Evolutionary conservation across 108 stramenopile species (phyloP), one percentile per base, ranked within the genome.

Genomic region (Cyclotella baltica): DNA sequence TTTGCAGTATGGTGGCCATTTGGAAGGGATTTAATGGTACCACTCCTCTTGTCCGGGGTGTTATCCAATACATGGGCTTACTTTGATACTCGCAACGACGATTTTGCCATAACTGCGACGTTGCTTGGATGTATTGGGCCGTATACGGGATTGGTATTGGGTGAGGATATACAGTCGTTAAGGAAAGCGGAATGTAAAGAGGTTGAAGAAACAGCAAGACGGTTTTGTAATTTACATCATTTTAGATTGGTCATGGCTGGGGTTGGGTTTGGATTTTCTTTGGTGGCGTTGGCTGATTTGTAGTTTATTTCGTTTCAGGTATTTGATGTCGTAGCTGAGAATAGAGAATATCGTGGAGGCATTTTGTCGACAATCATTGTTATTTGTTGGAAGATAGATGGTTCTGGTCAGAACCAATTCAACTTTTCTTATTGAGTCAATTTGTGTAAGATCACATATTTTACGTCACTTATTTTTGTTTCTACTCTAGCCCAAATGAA

Each of bases 91-190:
- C 25, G 19, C 3, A 4, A 59, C 30, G 58, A 10, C 15, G 19
- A 59, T 15, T 59, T 30, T 59, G 58, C 58, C 3, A 15, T 33
- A 3, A 30, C 28, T 5, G 58, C 28, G 31, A 4, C 58, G 29
- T 59, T 59, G n/a, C 15, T 59, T 8, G 58, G 58, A 33, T 59
- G 58, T 34, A 59, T 59, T 19, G 58, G 58, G 30, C 58, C 58
- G 29, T 59, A 59, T 59, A 59, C 58, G 9, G 58, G 28, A 59
- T 5, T 59, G 25, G 33, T 59, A 29, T 19, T 59, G 9, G 28
- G 28, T 29, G 58, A 59, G 29, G 58, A 59, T 59, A 59, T 59
- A 6, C 27, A 59, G 5, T 30, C 28, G 31, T 59, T 59, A n/a
- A 6, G 58, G 11, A 59, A 30, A 4, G 29, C 23, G 33, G 30